A percentile compares a stretch with the other conserved stretches of the same genome.
Evolutionary conservation across 352 stramenopile genomes (phyloP).

Genomic region (Phytophthora podocarpi): DNA sequence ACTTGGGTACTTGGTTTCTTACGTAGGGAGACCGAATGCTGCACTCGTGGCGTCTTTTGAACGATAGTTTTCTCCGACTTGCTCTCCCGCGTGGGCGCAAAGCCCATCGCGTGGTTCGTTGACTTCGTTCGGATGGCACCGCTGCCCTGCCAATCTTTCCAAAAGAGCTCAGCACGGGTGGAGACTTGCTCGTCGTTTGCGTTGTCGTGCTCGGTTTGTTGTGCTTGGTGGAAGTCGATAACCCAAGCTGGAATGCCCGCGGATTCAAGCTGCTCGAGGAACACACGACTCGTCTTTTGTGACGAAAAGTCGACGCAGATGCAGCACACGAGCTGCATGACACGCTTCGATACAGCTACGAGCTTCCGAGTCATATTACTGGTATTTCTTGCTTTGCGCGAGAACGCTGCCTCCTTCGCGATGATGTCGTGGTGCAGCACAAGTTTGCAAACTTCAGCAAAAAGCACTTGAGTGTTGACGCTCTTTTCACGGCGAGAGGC

Average conservation of each 20-base stretch:
- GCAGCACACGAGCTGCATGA: slow-evolving; percentile 47
- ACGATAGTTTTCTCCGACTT: slow-evolving; percentile 5
- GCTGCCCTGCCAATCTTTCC: slow-evolving; percentile 35
- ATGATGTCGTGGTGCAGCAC: slow-evolving; percentile 23
- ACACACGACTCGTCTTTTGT: slow-evolving; percentile 21
- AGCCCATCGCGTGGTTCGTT: not conserved
- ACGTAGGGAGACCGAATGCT: not conserved
- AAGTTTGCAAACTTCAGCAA: slow-evolving; percentile 34
- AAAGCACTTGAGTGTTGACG: slow-evolving; percentile 30
- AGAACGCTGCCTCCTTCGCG: slow-evolving; percentile 16
- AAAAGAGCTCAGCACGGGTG: slow-evolving; percentile 27
- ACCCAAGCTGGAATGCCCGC: slow-evolving; percentile 35
- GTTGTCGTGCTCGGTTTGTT: not conserved
- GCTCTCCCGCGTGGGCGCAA: not conserved
- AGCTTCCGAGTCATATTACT: not conserved
- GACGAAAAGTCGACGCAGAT: slow-evolving; percentile 38
- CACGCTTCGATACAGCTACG: slow-evolving; percentile 35
- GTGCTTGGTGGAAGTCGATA: slow-evolving; percentile 27
- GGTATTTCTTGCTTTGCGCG: slow-evolving; percentile 8
- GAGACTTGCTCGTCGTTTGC: not conserved
- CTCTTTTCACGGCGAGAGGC: slow-evolving; percentile 15
- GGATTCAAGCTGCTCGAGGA: slow-evolving; percentile 22
- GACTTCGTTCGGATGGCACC: not conserved
- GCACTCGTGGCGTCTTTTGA: not conserved
- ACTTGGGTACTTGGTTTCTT: not conserved